Evolutionary conservation across 768 basidiomycete species (phyloP).

Genomic region (Dentipellis fragilis): DNA sequence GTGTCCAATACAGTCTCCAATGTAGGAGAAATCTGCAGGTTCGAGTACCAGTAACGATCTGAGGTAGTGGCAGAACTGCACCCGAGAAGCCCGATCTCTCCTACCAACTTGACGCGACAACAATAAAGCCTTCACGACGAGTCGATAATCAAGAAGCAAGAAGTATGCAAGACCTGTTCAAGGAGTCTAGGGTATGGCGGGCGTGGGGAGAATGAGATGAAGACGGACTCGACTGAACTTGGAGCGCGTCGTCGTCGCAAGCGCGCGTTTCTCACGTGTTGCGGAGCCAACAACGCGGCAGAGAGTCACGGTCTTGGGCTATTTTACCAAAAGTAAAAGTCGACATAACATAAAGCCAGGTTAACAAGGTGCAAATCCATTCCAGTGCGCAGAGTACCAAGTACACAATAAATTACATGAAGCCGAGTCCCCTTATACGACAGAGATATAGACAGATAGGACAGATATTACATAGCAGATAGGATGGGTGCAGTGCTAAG

Average conservation of each 20-base stretch:
- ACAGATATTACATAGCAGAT: not conserved
- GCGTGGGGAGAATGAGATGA: no score
- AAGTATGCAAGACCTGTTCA: no score
- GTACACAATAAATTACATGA: not conserved
- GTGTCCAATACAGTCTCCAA: not conserved
- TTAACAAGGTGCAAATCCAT: no score
- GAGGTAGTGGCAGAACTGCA: not conserved
- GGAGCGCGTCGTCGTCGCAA: not conserved
- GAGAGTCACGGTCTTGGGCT: no score
- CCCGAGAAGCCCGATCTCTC: not conserved
- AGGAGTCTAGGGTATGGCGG: no score
- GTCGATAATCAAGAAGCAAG: no score
- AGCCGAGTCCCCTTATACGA: not conserved
- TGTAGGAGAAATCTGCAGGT: not conserved
- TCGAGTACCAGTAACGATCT: not conserved
- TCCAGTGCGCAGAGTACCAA: not conserved
- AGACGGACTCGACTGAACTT: no score
- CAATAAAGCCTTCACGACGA: no score
- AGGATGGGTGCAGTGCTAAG: no score
- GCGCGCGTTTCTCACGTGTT: not conserved
- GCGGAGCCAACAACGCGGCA: not conserved
- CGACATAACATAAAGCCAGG: no score
- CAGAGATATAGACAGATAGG: not conserved
- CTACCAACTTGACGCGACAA: no score
- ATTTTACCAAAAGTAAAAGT: no score